Conservation (phyloP, 768 basidiomycete genomes). For the Trametopsis cervina region DNA sequence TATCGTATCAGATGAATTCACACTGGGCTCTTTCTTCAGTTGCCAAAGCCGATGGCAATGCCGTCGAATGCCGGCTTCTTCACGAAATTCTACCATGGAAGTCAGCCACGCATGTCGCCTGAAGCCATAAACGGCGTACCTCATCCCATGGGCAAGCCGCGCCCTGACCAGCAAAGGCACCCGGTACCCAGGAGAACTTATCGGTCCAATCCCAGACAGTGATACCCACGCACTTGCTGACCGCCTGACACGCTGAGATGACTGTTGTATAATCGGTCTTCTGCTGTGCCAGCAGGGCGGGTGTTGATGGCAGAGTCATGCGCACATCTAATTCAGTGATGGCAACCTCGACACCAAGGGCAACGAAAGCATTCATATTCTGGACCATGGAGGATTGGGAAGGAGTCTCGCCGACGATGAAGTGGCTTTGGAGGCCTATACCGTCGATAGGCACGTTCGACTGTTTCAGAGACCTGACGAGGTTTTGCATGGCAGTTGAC, state of each 20-base stretch:
- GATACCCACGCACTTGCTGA: conserved; percentile 29
- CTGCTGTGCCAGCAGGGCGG: conserved; percentile 45
- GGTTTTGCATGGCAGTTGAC: conserved; percentile 48
- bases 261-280: conserved; percentile 49
- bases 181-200: conserved; percentile 32
- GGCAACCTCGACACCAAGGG: conserved; percentile 58
- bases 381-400: conserved; percentile 28
- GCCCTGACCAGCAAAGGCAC: conserved; percentile 28
- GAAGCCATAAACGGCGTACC: conserved; percentile 17
- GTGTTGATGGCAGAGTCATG: conserved; percentile 48
- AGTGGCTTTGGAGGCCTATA: conserved; percentile 52
- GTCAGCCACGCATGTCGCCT: too few relatives aligned
- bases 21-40: background rate
- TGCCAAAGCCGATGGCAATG: conserved; percentile 16
- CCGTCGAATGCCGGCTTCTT: conserved; percentile 22
- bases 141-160: conserved; percentile 25
- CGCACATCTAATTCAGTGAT: conserved; percentile 65
- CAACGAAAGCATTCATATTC: conserved; percentile 44
- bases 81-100: conserved; percentile 18
- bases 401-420: conserved; percentile 52
- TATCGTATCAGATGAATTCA: conserved; percentile 39
- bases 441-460: conserved; percentile 50
- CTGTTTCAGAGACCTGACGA: conserved; percentile 40
- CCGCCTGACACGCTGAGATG: conserved; percentile 43
- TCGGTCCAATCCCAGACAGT: conserved; percentile 38